phyloP scores from a whole-genome alignment of 352 stramenopile genomes.

The Elongisporangium anandrum region DNA sequence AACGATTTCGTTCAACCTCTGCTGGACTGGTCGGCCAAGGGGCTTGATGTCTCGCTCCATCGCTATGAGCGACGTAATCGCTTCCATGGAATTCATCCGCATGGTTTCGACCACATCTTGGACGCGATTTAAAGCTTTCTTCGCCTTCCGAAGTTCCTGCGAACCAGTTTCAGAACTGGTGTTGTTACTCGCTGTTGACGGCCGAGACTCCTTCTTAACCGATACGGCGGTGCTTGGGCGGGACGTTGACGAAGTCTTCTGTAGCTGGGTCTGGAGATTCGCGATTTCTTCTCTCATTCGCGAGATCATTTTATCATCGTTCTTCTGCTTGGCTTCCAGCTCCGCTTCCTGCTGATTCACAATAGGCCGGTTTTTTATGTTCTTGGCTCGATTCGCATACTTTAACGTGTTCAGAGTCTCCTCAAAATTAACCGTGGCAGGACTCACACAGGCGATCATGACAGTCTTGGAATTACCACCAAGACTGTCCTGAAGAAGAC shows the following conservation, averaged over 20 bases:
- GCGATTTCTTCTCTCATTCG: conserved; percentile 81
- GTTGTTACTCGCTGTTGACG: neutral
- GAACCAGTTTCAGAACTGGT: conserved; percentile 2
- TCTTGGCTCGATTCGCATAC: conserved; percentile 99
- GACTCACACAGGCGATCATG: conserved; percentile 89
- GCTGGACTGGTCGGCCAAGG: conserved; percentile 62
- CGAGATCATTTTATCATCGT: conserved; percentile 41
- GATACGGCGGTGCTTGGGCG: conserved; percentile 11
- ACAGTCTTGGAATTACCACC: conserved; percentile 88
- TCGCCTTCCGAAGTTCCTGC: conserved; percentile 29
- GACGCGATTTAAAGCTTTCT: conserved; percentile 33
- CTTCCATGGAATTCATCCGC: conserved; percentile 53
- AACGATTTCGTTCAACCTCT: conserved; percentile 79
- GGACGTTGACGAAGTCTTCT: conserved; percentile 21
- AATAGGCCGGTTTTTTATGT: conserved; percentile 99
- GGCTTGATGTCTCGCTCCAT: conserved; percentile 78
- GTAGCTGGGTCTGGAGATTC: conserved; percentile 60
- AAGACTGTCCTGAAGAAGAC: conserved; percentile 83
- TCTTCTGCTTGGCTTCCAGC: conserved; percentile 46
- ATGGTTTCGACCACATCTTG: conserved; percentile 54
- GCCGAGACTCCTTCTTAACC: conserved; percentile 4
- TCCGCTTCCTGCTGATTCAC: conserved; percentile 88
- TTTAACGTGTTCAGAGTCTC: conserved; percentile 98
- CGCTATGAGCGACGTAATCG: conserved; percentile 61
- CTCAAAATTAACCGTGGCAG: conserved; percentile 78